These are phyloP conservation scores for Cardiospermum halicacabum DNA, from an alignment of 345 rosid species.

Conservation along the genomic window DNA sequence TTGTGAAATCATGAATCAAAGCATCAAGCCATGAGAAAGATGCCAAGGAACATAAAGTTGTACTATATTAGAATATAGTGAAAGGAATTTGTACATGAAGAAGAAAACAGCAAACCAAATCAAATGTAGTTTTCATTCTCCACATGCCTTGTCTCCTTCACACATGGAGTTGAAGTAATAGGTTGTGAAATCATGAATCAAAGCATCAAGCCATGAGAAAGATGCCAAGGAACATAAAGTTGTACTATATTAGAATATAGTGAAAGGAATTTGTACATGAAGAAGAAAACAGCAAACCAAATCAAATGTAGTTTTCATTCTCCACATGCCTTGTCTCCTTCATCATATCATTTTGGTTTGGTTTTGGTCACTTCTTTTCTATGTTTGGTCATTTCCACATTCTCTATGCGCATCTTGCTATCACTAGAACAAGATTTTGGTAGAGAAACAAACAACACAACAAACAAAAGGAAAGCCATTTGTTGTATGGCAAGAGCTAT, in stretches of 20 bases:
- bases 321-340: conserved; percentile 15
- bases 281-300: conserved; percentile 4
- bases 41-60: neutral
- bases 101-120: conserved; percentile 3
- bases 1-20: neutral
- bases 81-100: conserved; percentile 10
- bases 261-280: conserved; percentile 8
- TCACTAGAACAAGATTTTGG: too few relatives aligned
- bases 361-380: neutral
- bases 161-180: too few relatives aligned
- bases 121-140: conserved; percentile 3
- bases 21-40: neutral
- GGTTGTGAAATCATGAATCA: neutral
- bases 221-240: neutral
- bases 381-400: too few relatives aligned
- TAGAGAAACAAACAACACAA: conserved; percentile 11
- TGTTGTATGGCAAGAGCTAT: neutral
- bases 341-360: too few relatives aligned
- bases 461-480: neutral
- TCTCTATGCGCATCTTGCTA: too few relatives aligned
- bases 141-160: conserved; percentile 17
- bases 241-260: too few relatives aligned
- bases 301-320: conserved; percentile 3
- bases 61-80: too few relatives aligned
- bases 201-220: neutral